phyloP scores from a whole-genome alignment of 2,329 filamentous ascomycete species.

The Diaporthe ampelina region DNA sequence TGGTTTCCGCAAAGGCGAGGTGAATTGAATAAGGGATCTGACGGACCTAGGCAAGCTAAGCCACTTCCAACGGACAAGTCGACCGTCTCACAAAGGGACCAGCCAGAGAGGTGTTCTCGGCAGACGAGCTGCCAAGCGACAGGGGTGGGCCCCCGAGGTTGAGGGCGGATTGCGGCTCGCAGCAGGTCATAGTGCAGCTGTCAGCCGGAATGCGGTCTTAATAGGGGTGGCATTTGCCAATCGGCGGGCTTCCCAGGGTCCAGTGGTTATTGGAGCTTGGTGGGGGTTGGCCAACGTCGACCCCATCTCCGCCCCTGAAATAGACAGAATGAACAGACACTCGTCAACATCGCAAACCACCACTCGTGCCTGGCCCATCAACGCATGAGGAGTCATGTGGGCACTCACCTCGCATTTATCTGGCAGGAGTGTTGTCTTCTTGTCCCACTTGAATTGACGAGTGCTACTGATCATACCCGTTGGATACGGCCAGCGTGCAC shows the following conservation, averaged over 20 bases:
- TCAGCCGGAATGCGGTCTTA: background rate
- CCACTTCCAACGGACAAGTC: background rate
- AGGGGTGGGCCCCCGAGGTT: background rate
- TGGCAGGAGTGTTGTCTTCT: background rate
- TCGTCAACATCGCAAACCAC: background rate
- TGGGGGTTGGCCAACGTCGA: background rate
- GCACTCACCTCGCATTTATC: no score
- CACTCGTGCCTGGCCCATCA: background rate
- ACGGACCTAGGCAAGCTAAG: constrained; percentile 1
- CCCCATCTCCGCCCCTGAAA: constrained; percentile 16
- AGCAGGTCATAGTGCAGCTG: constrained; percentile 14
- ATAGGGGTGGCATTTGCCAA: background rate
- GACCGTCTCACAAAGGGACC: constrained; percentile 22
- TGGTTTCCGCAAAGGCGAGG: background rate
- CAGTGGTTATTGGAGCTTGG: background rate
- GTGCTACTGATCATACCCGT: background rate
- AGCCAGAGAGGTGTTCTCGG: constrained; percentile 19
- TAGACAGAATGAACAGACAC: background rate
- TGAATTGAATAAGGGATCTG: background rate
- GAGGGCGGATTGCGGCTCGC: background rate
- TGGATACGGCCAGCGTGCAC: background rate
- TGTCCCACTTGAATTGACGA: background rate
- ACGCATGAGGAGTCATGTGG: no score
- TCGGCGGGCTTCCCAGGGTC: constrained; percentile 4
- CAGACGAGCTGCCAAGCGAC: background rate